Base-by-base conservation (phyloP, 1,139 yeast genomes). In the Scheffersomyces illinoinensis region DNA sequence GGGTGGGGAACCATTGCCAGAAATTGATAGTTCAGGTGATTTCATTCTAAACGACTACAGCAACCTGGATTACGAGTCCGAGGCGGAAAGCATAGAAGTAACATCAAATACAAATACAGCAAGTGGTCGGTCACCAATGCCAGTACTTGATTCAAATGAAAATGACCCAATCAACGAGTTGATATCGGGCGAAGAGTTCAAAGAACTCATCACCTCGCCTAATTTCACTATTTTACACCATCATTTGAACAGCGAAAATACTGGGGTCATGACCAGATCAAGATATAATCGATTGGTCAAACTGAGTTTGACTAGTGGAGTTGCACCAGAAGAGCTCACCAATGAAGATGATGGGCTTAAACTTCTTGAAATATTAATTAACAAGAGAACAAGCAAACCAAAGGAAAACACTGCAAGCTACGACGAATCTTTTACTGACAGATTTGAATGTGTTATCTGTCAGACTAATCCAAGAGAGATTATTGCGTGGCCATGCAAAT, bases 401-500 rank as follows among this genome's bases (percentile, higher is more conserved):
- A 8, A 47, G 12, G 39, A 26, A 17, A 57, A 53, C n/a, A 56
- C 53, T 6, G 57, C 20, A 12, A 60, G 57, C n/a, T 58, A 61
- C 14, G 58, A 59, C 24, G 64, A 63, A 6, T 68, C 63, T 2
- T 57, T 70, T 50, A 62, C 68, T 19, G 56, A 67, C 5, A 63
- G 74, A 23, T 68, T 81, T 52, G 84, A 76, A 14, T 93, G 98
- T 74, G 97, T 91, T 3, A 89, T 93, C 2, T 93, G 98, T 71
- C 96, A 90, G 65, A 81, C 82, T 12, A 85, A 89, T 59, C 83
- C 87, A 8, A 81, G 98, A 64, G 91, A 89, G 62, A 85, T 93
- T 52, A 87, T 93, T 18, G 78, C 95, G 2, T 93, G 98, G 98
- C 98, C 98, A 0, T 93, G 98, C 71, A 85, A 87, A 65, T 93